Evolutionary conservation across 1,139 yeast species (phyloP), one percentile per base, ranked within the genome.

Genomic region (Meyerozyma athensensis): DNA sequence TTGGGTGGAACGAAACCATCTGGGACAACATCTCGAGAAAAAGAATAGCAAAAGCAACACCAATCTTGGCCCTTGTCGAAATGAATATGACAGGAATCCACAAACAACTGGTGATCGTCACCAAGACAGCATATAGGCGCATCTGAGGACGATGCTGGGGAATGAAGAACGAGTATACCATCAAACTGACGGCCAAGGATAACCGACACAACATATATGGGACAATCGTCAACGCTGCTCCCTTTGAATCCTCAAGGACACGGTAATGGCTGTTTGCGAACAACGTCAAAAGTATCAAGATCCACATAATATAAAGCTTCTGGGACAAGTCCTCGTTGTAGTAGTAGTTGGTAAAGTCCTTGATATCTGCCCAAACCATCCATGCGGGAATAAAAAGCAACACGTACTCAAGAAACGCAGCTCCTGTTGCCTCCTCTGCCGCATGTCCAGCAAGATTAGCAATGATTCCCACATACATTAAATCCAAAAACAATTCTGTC

Each of bases 301-400:
- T 68, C 82, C 83, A 78, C 24, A 78, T 47, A 19, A 79, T 68
- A 47, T 73, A 74, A 0, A 63, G 13, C 42, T 74, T 71, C 51
- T 81, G 86, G 2, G 76, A 53, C 36, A 79, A 56, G 53, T 81
- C 86, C 49, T 78, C 82, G 42, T 67, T 77, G 52, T 74, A 80
- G 55, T 78, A 80, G 51, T 78, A 78, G 53, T 80, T 79, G 65
- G 79, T 77, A 46, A 79, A 72, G 44, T 79, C 85, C 48, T 79
- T 77, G 41, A 80, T 63, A 48, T 79, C 86, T 22, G 73, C 61
- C 86, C 86, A 80, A 19, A 80, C 74, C 19, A 72, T 72, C 77
- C 80, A 80, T 10, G 78, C 71, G 0, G 84, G 85, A 14, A 74
- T 43, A 43, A 79, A 79, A 4, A 77, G 55, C 32, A 80, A 49